Base-by-base conservation (phyloP, 2,329 filamentous ascomycete species). In the Bipolaris sorokiniana region DNA sequence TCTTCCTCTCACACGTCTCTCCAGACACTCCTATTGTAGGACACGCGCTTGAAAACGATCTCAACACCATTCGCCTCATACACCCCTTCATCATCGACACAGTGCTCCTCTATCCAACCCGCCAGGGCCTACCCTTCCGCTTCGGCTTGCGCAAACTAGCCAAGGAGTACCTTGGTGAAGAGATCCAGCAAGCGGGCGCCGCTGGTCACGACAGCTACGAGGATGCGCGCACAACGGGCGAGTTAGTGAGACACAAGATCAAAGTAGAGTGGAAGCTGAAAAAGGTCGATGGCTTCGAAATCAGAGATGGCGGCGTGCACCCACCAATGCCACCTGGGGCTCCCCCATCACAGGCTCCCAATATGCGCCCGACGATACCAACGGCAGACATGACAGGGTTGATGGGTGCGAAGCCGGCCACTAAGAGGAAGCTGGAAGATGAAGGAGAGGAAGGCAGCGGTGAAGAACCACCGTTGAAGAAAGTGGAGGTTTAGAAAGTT, bases 1-100 rank as follows among this genome's bases (percentile, higher is more conserved):
- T 97, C 0, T 84, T 99, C 7, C 91, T 96, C 76, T 83, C 84
- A 0, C 83, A 90, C 51, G 83, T 99, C 48, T 84, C 87, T 1
- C 90, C 92, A 0, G 79, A 83, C 0, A 99, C 93, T 0, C 90
- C 93, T 0, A 78, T 99, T 0, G 90, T 99, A 45, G 95, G 95
- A 0, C 95, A 99, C 74, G 93, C 92, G 0, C 86, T 98, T 7
- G 95, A 99, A 70, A 99, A 99, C 72, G 95, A 99, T 69, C 84
- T 99, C 53, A 97, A 97, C 72, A 86, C 89, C 2, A 83, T 89
- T 38, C 89, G 94, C 34, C 84, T 98, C 48, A 88, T 97, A 42
- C 95, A 98, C 68, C 90, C 90, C 0, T 90, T 85, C 0, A 82
- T 97, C 51, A 85, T 97, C 68, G 94, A 98, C 75, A 97, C 93